Conservation (phyloP, 495 filamentous ascomycete species). For the Neurospora tetraspora region DNA sequence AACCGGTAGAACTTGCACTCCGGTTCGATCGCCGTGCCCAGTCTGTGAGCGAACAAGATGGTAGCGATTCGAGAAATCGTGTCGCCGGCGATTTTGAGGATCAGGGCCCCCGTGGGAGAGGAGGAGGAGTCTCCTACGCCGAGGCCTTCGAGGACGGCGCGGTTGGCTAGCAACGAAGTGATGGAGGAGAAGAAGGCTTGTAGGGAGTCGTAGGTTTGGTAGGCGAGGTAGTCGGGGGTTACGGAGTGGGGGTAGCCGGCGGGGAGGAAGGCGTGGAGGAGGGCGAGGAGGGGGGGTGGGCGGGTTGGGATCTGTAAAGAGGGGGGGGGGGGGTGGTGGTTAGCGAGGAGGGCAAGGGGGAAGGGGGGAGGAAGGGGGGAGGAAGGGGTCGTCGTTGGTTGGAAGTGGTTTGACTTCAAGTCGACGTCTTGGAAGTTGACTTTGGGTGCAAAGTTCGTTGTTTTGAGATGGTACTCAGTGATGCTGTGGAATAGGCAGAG, state of each 20-base stretch:
- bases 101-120: constrained; percentile 75
- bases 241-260: constrained; percentile 89
- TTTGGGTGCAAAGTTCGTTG: too few species aligned
- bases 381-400: background rate
- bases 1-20: constrained; percentile 94
- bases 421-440: too few species aligned
- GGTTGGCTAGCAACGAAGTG: constrained; percentile 73
- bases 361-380: background rate
- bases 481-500: background rate
- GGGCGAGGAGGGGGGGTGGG: constrained; percentile 14
- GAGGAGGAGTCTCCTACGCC: constrained; percentile 83
- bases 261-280: constrained; percentile 77
- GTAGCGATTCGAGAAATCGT: constrained; percentile 76
- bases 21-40: constrained; percentile 81
- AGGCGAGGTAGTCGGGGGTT: constrained; percentile 78
- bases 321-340: constrained; percentile 13
- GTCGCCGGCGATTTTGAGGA: constrained; percentile 81
- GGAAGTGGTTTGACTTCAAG: background rate
- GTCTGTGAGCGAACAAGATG: constrained; percentile 78
- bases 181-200: constrained; percentile 95
- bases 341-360: background rate
- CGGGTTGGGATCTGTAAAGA: too few species aligned
- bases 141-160: constrained; percentile 85
- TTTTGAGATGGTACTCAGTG: background rate
- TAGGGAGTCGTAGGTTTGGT: constrained; percentile 64